phyloP scores from a whole-genome alignment of 805 yeast species.

The Ogataea henricii region DNA sequence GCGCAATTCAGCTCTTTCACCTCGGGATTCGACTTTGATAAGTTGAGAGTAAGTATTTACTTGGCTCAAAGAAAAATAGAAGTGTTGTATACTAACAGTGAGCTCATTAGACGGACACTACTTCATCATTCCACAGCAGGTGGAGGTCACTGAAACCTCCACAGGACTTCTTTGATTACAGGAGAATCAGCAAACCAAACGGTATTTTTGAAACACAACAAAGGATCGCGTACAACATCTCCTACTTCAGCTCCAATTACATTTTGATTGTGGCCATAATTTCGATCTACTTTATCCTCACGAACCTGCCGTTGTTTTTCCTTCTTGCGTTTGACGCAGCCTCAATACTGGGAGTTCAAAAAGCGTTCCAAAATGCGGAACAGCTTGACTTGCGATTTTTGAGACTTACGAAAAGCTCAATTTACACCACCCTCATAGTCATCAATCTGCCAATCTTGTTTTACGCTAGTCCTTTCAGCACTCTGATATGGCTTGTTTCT shows the following conservation, averaged over 20 bases:
- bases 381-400: slow-evolving; percentile 45
- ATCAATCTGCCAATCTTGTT: slow-evolving; percentile 55
- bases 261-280: slow-evolving; percentile 66
- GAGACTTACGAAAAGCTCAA: slow-evolving; percentile 70
- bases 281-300: slow-evolving; percentile 75
- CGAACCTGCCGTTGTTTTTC: slow-evolving; percentile 78
- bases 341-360: slow-evolving; percentile 45
- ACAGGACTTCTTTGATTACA: slow-evolving; percentile 87
- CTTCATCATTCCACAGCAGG: slow-evolving; percentile 54
- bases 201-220: slow-evolving; percentile 82
- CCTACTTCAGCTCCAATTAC: slow-evolving; percentile 86
- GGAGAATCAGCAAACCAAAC: slow-evolving; percentile 80
- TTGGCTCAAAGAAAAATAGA: not conserved
- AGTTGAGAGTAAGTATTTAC: slow-evolving; percentile 31
- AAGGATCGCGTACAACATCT: slow-evolving; percentile 79
- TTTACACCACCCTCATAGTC: slow-evolving; percentile 80
- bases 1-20: slow-evolving; percentile 38
- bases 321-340: slow-evolving; percentile 56
- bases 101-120: slow-evolving; percentile 32
- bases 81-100: not conserved
- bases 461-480: slow-evolving; percentile 85
- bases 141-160: slow-evolving; percentile 75
- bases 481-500: slow-evolving; percentile 90
- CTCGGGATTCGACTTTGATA: slow-evolving; percentile 36
- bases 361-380: slow-evolving; percentile 28